Evolutionary conservation across 2,329 filamentous ascomycete genomes (phyloP), one percentile per base, ranked within the genome.

Genomic region (Pezicula radicicola): DNA sequence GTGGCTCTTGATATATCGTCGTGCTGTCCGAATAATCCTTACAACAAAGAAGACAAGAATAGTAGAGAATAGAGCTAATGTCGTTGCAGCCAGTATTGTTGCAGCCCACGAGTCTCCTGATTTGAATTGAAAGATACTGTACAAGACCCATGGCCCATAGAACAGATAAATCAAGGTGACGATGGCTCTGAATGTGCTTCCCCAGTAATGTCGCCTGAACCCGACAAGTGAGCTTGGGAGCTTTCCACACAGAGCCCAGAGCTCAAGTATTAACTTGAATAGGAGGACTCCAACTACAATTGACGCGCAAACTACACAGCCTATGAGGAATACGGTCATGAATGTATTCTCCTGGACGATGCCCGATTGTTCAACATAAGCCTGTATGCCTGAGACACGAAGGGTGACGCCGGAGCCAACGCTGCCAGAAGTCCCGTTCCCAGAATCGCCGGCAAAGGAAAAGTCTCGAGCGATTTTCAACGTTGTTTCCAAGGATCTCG

Each of bases 171-270:
- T 90, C 70, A 97, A 78, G 58, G 88, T 88, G 43, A 90, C 94
- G 63, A 97, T 87, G 13, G 91, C 88, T 54, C 92, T 89, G 36
- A 86, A 88, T 65, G 97, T 85, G 52, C 91, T 83, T 58, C 89
- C 88, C 92, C 92, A 97, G 76, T 97, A 97, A 68, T 94, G 88
- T 73, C 94, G 87, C 55, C 92, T 88, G 80, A 96, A 97, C 43
- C 87, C 85, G 10, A 83, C 75, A 53, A 97, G 79, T 36, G 81
- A 80, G 65, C 89, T 78, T n/a, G 92, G 91, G 65, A 96, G 93
- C 56, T 75, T 88, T 56, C 88, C 90, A 59, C 88, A 91, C 19
- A 96, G 75, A 15, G 91, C 87, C 90, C 91, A 96, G 46, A 83
- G 75, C 72, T 97, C 93, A 48, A 97, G 82, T 48, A 96, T 83